Evolutionary conservation across 768 basidiomycete species (phyloP).

Genomic region (Leccinum imitatum): DNA sequence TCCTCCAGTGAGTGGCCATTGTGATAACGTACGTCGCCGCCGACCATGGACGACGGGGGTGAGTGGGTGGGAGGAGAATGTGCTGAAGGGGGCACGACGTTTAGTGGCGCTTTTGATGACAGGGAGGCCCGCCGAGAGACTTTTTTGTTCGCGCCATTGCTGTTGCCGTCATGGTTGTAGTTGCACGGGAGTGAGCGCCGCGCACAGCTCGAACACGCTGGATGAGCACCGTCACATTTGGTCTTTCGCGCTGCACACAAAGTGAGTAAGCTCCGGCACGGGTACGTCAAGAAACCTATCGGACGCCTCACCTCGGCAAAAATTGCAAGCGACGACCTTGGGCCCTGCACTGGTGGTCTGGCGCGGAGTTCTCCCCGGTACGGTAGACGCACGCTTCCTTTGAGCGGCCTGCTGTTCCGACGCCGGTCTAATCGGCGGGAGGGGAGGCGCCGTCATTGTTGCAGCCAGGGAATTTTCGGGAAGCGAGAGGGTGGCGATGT

Average conservation of each 20-base stretch:
- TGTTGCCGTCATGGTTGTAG: slow-evolving; percentile 66
- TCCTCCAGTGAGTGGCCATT: slow-evolving; percentile 40
- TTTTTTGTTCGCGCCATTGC: slow-evolving; percentile 35
- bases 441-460: slow-evolving; percentile 60
- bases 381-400: slow-evolving; percentile 67
- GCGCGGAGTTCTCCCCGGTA: slow-evolving; percentile 60
- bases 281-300: background rate
- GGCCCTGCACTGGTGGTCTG: slow-evolving; percentile 69
- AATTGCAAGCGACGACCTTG: slow-evolving; percentile 87
- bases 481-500: slow-evolving; percentile 67
- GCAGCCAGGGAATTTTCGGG: slow-evolving; percentile 54
- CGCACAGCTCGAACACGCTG: slow-evolving; percentile 79
- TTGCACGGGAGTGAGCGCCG: slow-evolving; percentile 75
- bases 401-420: slow-evolving; percentile 67
- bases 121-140: slow-evolving; percentile 52
- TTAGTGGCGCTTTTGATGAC: slow-evolving; percentile 40
- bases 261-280: slow-evolving; percentile 6
- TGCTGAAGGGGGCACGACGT: slow-evolving; percentile 33
- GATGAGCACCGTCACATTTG: slow-evolving; percentile 85
- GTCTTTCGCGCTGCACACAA: slow-evolving; percentile 72
- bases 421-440: slow-evolving; percentile 64
- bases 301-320: slow-evolving; percentile 69
- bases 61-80: slow-evolving; percentile 57
- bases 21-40: slow-evolving; percentile 34
- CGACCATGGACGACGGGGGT: slow-evolving; percentile 40